Evolutionary conservation across 1,139 yeast genomes (phyloP).

Genomic region (Taiozyma sp.): DNA sequence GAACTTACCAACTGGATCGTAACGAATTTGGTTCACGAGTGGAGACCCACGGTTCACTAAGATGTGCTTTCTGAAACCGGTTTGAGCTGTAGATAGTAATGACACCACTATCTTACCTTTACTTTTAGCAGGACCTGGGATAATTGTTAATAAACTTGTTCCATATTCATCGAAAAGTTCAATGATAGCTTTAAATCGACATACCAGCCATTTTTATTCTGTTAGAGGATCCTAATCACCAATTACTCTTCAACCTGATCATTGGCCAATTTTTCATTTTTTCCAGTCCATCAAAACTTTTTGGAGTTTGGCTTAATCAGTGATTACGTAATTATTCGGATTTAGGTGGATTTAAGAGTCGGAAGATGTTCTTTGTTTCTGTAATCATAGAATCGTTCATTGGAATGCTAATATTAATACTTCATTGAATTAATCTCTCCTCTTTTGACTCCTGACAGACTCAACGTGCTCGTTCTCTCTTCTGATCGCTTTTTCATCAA

Average conservation of each 20-base stretch:
- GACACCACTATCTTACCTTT: conserved; percentile 48
- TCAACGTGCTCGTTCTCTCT: conserved; percentile 5
- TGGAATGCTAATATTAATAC: neutral
- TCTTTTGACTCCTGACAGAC: neutral
- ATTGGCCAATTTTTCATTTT: neutral
- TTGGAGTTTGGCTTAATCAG: neutral
- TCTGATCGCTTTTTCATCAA: conserved; percentile 27
- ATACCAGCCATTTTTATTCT: neutral
- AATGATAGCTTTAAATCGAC: neutral
- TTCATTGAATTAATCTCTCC: neutral
- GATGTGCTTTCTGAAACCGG: conserved; percentile 80
- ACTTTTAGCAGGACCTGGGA: conserved; percentile 15
- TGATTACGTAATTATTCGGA: neutral
- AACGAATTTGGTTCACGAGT: conserved; percentile 73
- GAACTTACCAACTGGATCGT: conserved; percentile 63
- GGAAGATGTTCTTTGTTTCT: neutral
- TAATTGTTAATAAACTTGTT: neutral
- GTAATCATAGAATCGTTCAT: neutral
- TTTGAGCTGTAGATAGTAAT: conserved; percentile 76
- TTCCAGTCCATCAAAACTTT: neutral
- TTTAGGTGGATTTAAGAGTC: neutral
- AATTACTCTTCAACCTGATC: neutral
- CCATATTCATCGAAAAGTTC: neutral
- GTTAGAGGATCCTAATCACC: neutral
- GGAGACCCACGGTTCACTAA: conserved; percentile 79